Conservation (phyloP, 164 flowering plant genomes). For the Taxillus chinensis region DNA sequence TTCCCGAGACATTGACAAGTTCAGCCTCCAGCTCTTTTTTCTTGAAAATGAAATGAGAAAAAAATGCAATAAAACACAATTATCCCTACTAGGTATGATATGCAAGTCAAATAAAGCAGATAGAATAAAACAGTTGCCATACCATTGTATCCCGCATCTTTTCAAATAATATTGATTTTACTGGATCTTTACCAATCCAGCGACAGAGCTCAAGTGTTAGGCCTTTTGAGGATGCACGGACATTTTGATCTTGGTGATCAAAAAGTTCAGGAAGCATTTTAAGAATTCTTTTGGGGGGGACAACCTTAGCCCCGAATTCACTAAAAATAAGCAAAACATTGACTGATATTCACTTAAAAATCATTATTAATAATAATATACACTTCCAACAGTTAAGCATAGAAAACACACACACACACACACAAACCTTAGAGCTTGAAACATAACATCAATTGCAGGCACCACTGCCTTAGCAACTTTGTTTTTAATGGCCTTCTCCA, state of each 20-base stretch:
- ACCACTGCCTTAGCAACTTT: slow-evolving; percentile 99
- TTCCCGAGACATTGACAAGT: slow-evolving; percentile 77
- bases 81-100: too few species aligned
- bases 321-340: slow-evolving; percentile 21
- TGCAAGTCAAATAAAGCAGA: neutral
- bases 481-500: slow-evolving; percentile 97
- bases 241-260: slow-evolving; percentile 99
- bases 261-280: slow-evolving; percentile 99
- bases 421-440: slow-evolving; percentile 87
- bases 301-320: slow-evolving; percentile 92
- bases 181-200: slow-evolving; percentile 98
- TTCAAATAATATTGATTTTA: slow-evolving; percentile 87
- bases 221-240: slow-evolving; percentile 96
- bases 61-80: neutral
- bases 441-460: slow-evolving; percentile 99
- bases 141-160: slow-evolving; percentile 99
- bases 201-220: slow-evolving; percentile 97
- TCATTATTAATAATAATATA: too few species aligned
- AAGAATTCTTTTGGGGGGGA: slow-evolving; percentile 86
- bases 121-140: slow-evolving; percentile 5
- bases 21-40: slow-evolving; percentile 99
- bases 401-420: neutral
- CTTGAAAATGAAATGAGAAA: slow-evolving; percentile 24
- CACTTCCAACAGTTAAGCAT: neutral
- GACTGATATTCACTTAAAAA: too few species aligned